A percentile compares a stretch with the other conserved stretches of the same genome.
Conservation (phyloP, 2,329 filamentous ascomycete genomes). For the Cercospora sp. region DNA sequence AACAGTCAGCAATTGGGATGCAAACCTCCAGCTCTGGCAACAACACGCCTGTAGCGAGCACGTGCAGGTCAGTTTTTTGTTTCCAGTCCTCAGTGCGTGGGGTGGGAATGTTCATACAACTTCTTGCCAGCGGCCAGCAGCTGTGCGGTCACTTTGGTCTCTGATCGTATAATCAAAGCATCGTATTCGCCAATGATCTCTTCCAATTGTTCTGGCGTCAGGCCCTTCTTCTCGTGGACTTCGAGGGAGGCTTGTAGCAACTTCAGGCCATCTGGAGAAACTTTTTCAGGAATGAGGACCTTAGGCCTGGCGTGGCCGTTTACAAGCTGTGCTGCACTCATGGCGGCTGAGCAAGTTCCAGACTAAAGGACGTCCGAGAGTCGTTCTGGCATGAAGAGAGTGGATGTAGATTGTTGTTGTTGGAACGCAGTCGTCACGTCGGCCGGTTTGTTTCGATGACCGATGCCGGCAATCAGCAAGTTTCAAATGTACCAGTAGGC, state of each 20-base stretch:
- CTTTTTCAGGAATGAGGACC: conserved; percentile 75
- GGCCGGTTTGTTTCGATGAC: conserved; percentile 3
- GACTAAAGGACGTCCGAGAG: neutral
- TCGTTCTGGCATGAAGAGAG: neutral
- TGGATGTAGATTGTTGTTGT: neutral
- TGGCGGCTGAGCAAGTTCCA: conserved; percentile 2
- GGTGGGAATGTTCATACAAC: conserved; percentile 42
- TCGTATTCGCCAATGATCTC: conserved; percentile 70
- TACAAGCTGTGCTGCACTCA: conserved; percentile 14
- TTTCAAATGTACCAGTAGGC: neutral
- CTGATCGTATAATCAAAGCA: conserved; percentile 75
- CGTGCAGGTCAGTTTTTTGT: neutral
- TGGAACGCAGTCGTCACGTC: neutral
- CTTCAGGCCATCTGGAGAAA: conserved; percentile 74
- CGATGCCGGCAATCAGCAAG: conserved; percentile 10
- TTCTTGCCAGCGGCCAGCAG: conserved; percentile 66
- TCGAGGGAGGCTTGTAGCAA: conserved; percentile 66
- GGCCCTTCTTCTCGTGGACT: conserved; percentile 65
- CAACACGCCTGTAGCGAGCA: conserved; percentile 56
- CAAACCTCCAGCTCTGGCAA: conserved; percentile 66
- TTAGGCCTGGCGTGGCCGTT: conserved; percentile 41
- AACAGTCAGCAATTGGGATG: neutral
- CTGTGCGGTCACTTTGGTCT: conserved; percentile 73
- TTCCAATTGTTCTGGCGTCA: conserved; percentile 64
- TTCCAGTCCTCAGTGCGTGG: neutral